Conservation (phyloP, 2,329 filamentous ascomycete genomes). For the Huntiella decipiens region DNA sequence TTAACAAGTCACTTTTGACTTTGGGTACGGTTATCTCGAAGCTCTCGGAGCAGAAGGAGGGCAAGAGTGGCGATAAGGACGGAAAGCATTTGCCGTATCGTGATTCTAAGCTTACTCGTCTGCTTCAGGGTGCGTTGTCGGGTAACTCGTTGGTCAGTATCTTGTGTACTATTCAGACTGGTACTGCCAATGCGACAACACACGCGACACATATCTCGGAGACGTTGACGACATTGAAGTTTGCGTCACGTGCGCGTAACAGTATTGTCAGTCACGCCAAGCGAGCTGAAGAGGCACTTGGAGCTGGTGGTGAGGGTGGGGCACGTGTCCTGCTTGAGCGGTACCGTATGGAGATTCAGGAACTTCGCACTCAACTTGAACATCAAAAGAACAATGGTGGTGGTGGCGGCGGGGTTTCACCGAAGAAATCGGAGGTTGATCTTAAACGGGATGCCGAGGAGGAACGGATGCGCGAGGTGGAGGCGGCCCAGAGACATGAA, state of each 20-base stretch:
- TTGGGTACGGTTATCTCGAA: constrained; percentile 87
- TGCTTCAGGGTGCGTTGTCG: constrained; percentile 80
- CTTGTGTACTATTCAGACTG: constrained; percentile 86
- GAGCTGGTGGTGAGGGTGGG: constrained; percentile 62
- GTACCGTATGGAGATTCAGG: constrained; percentile 81
- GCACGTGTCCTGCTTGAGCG: constrained; percentile 77
- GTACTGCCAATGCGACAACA: constrained; percentile 52
- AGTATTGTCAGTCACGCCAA: constrained; percentile 96
- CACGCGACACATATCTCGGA: constrained; percentile 63
- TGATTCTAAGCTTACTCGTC: constrained; percentile 87
- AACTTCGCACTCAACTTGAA: constrained; percentile 64
- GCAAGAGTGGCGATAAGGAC: constrained; percentile 56
- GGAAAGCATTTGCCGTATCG: constrained; percentile 87
- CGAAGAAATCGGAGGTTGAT: constrained; percentile 20
- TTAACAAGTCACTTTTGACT: constrained; percentile 94
- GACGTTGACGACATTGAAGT: constrained; percentile 90
- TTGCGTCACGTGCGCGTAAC: constrained; percentile 91
- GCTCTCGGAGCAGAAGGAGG: constrained; percentile 67
- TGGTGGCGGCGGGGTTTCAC: constrained; percentile 21
- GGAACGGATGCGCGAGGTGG: constrained; percentile 54
- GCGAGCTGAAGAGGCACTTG: constrained; percentile 74
- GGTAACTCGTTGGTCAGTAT: constrained; percentile 93
- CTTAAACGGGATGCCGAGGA: constrained; percentile 49
- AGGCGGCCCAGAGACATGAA: constrained; percentile 73
- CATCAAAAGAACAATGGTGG: constrained; percentile 55